Evolutionary conservation across 2,329 filamentous ascomycete genomes (phyloP), one percentile per base, ranked within the genome.

Genomic region (Penicillium sp.): DNA sequence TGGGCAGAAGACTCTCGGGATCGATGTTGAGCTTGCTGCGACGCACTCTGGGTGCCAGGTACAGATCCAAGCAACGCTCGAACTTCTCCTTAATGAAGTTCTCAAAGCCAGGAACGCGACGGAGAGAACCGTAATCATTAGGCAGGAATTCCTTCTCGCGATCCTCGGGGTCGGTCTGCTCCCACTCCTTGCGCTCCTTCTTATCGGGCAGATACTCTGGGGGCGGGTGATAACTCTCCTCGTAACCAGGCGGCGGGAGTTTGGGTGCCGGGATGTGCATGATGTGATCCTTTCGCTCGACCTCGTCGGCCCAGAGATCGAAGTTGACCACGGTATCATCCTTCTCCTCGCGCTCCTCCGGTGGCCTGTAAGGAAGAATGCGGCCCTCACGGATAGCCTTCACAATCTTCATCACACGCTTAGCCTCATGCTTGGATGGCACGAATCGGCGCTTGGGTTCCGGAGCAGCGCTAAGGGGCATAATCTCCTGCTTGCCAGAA

Each of bases 211-310:
- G 80, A 73, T 98, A 99, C 78, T 99, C 95, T 4, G 89, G 85
- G 49, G 96, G 95, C 24, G 95, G 95, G 75, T 98, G 96, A 74
- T 99, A 98, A 70, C 91, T 96, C 73, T 97, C 86, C 68, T 96
- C 93, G 73, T 96, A 97, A 52, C 92, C 92, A 27, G 95, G 95
- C 37, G 95, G 93, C 27, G 93, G 87, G 49, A 96, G 82, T 73
- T 99, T 99, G 5, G 95, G 95, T 1, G 95, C 93, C 16, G 95
- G 90, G 53, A 98, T 89, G 70, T 97, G 91, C 93, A 98, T 98
- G 35, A 90, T 82, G 73, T 98, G 90, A 59, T 93, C 89, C 33
- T 90, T 86, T 65, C 89, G 84, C 11, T 91, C 86, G 65, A 89
- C 85, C 75, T 99, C 93, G 69, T 98, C 90, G 53, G 93, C 91